Evolutionary conservation across 176 grass and related monocot genomes (phyloP), one percentile per base, ranked within the genome.

Genomic region (Triticum turgidum): DNA sequence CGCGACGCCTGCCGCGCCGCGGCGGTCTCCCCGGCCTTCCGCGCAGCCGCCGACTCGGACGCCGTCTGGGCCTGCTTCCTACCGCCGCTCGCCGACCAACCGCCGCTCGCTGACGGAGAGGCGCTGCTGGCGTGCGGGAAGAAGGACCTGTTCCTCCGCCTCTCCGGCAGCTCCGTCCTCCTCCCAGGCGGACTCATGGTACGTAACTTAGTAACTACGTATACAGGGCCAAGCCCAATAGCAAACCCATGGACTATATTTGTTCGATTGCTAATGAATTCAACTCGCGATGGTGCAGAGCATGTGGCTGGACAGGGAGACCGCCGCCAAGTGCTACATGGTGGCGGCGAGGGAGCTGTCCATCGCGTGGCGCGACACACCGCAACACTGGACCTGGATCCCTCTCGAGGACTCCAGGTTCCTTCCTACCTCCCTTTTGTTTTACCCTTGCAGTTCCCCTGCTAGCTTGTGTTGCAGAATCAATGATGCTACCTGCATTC

Each of bases 31-130:
- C 52, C 76, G 17, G 70, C 72, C 63, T 94, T 97, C 88, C 87
- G 65, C 35, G 12, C 80, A 21, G 88, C 92, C 0, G 86, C 92
- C 3, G 86, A 80, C 30, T 92, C 95, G 6, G 92, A 97, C 78
- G 34, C 64, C 81, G 90, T 89, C 62, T 97, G 92, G 95, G 14
- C 73, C 61, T 18, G 74, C 35, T 92, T 97, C 86, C 70, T 94
- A n/a, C 92, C 95, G 4, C 11, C 3, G 12, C 47, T 51, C 18
- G 72, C 89, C 65, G 82, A 91, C 76, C 52, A 38, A 9, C 61
- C 24, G 1, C 80, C 74, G 5, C 70, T 94, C 56, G 69, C 90
- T 7, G 63, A 88, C 1, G 73, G 88, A 11, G 92, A 89, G 38
- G 62, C 72, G 1, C n/a, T 4, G 9, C 68, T 17, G 1, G 35